phyloP scores from a whole-genome alignment of 2,329 filamentous ascomycete species.

The Fusarium cyanostomum region DNA sequence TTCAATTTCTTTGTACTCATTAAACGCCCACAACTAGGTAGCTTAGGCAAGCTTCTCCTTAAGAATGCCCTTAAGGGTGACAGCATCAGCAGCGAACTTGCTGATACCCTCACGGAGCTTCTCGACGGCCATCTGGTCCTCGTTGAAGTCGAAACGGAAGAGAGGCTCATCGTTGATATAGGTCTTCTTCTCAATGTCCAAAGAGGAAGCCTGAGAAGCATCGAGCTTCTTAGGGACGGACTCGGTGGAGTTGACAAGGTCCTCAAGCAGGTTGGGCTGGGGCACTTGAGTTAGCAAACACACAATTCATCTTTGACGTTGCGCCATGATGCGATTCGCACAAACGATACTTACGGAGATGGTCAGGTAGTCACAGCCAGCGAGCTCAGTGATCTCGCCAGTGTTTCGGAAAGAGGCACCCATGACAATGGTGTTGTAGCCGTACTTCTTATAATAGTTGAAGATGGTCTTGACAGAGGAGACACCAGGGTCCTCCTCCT shows the following conservation, averaged over 20 bases:
- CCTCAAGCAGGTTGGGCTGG: constrained; percentile 91
- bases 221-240: constrained; percentile 93
- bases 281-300: constrained; percentile 21
- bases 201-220: constrained; percentile 67
- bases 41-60: constrained; percentile 78
- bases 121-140: constrained; percentile 99
- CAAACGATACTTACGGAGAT: constrained; percentile 76
- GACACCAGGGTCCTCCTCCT: constrained; percentile 95
- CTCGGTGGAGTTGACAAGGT: constrained; percentile 85
- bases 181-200: constrained; percentile 85
- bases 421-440: constrained; percentile 99
- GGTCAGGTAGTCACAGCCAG: constrained; percentile 98
- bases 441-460: constrained; percentile 99
- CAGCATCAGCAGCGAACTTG: constrained; percentile 96
- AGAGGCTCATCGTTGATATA: constrained; percentile 89
- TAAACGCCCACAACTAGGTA: background rate
- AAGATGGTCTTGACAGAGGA: constrained; percentile 92
- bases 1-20: constrained; percentile 12
- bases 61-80: constrained; percentile 92
- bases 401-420: constrained; percentile 96
- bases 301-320: constrained; percentile 8
- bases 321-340: background rate
- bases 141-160: constrained; percentile 99
- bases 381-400: constrained; percentile 97
- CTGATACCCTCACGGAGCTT: constrained; percentile 99